Evolutionary conservation across 2,329 filamentous ascomycete species (phyloP).

Genomic region (Colletotrichum chlorophyti): DNA sequence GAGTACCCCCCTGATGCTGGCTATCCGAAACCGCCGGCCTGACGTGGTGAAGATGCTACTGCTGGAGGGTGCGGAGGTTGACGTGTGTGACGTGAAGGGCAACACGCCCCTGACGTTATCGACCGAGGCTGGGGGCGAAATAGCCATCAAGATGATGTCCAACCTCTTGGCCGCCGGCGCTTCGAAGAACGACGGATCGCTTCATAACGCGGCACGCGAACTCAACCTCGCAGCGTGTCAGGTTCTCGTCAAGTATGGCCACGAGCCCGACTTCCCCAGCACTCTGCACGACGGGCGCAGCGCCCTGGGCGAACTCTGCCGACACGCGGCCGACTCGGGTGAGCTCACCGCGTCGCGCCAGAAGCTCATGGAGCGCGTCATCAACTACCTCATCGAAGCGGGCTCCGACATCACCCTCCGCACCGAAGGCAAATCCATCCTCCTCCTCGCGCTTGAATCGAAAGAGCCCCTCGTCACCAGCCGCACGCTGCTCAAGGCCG

Average conservation of each 20-base stretch:
- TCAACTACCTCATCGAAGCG: constrained; percentile 61
- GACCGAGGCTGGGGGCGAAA: constrained; percentile 59
- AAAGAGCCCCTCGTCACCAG: constrained; percentile 61
- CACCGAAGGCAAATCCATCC: constrained; percentile 62
- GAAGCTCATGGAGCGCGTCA: constrained; percentile 62
- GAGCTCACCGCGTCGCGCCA: constrained; percentile 54
- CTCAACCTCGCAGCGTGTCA: constrained; percentile 64
- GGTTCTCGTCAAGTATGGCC: constrained; percentile 63
- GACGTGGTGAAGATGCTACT: constrained; percentile 65
- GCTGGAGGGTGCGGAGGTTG: constrained; percentile 64
- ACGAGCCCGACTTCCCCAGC: constrained; percentile 71
- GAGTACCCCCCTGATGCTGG: constrained; percentile 65
- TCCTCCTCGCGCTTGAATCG: constrained; percentile 67
- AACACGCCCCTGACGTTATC: constrained; percentile 68
- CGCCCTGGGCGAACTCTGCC: constrained; percentile 68
- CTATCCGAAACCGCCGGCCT: constrained; percentile 60
- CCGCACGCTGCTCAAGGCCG: constrained; percentile 65
- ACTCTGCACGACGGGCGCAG: constrained; percentile 67
- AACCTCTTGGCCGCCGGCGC: constrained; percentile 62
- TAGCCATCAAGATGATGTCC: constrained; percentile 60
- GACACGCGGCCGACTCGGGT: constrained; percentile 56
- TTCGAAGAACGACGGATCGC: constrained; percentile 67
- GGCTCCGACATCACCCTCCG: constrained; percentile 63
- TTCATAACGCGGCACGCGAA: constrained; percentile 69
- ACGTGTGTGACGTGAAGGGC: constrained; percentile 61